Percentiles rank a stretch among this genome's conserved stretches.
phyloP scores from a whole-genome alignment of 352 stramenopile genomes.

The Globisporangium irregulare region DNA sequence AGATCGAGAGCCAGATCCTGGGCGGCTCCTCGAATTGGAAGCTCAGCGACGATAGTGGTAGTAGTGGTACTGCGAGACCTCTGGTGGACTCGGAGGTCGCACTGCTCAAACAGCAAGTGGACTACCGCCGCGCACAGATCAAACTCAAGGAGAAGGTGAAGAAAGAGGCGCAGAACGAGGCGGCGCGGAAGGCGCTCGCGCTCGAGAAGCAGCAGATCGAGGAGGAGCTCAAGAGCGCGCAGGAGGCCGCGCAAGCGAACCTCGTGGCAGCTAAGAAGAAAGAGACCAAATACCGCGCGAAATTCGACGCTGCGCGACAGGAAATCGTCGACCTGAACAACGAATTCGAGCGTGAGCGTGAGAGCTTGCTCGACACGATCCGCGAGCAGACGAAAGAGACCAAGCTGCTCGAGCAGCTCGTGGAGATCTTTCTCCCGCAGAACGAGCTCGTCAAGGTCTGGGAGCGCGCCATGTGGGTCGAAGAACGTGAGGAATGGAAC shows the following conservation, averaged over 20 bases:
- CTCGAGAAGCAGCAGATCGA: conserved; percentile 76
- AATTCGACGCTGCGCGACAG: conserved; percentile 71
- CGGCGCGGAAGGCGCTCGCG: conserved; percentile 47
- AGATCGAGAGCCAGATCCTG: conserved; percentile 81
- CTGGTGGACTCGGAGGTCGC: conserved; percentile 63
- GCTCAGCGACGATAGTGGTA: conserved; percentile 14
- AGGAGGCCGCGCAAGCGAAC: conserved; percentile 61
- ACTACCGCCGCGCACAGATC: conserved; percentile 71
- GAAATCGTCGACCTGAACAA: conserved; percentile 83
- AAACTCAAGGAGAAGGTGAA: conserved; percentile 78
- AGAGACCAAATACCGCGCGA: conserved; percentile 60
- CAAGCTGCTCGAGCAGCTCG: conserved; percentile 87
- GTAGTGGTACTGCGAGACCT: conserved; percentile 2
- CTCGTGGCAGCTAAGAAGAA: conserved; percentile 59
- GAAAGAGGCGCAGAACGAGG: conserved; percentile 62
- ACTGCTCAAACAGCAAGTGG: conserved; percentile 80
- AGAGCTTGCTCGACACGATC: conserved; percentile 84
- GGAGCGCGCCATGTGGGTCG: conserved; percentile 80
- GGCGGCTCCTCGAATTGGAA: conserved; percentile 33
- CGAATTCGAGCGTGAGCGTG: conserved; percentile 85
- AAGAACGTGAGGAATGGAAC: conserved; percentile 79
- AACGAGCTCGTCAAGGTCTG: conserved; percentile 88
- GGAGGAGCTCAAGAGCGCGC: conserved; percentile 64
- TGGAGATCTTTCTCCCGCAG: conserved; percentile 78
- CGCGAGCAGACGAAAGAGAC: conserved; percentile 88